Percentiles rank a stretch among this genome's conserved stretches.
Conservation (phyloP, 2,329 filamentous ascomycete genomes). For the Bipolaris cookei region DNA sequence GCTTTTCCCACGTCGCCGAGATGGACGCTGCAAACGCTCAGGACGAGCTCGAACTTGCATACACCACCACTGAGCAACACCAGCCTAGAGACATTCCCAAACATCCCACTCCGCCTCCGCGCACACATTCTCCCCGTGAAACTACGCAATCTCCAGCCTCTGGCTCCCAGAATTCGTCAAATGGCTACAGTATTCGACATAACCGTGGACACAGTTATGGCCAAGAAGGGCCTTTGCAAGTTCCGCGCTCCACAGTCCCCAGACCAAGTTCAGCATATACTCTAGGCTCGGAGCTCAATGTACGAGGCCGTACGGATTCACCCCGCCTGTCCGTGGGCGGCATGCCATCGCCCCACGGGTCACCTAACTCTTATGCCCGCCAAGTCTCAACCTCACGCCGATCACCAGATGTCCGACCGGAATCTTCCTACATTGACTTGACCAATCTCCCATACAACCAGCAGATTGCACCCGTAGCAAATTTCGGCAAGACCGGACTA, state of each 20-base stretch:
- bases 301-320: conserved; percentile 66
- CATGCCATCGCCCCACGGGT: conserved; percentile 48
- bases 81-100: conserved; percentile 26
- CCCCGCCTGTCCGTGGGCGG: conserved; percentile 57
- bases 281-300: conserved; percentile 70
- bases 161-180: conserved; percentile 43
- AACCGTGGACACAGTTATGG: conserved; percentile 40
- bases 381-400: conserved; percentile 59
- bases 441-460: conserved; percentile 78
- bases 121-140: conserved; percentile 34
- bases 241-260: conserved; percentile 64
- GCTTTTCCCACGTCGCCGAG: conserved; percentile 43
- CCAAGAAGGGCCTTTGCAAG: conserved; percentile 41
- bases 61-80: conserved; percentile 30
- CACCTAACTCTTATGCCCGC: conserved; percentile 53
- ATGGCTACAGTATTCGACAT: conserved; percentile 36
- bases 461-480: conserved; percentile 67
- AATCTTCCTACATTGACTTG: conserved; percentile 68
- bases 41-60: conserved; percentile 33
- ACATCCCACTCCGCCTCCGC: conserved; percentile 34
- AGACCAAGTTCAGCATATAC: conserved; percentile 81
- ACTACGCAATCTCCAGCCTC: conserved; percentile 31
- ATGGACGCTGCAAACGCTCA: conserved; percentile 37
- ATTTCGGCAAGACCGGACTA: conserved; percentile 81
- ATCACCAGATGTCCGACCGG: conserved; percentile 64